phyloP scores from a whole-genome alignment of 2,329 filamentous ascomycete genomes.

The Metarhizium brunneum region DNA sequence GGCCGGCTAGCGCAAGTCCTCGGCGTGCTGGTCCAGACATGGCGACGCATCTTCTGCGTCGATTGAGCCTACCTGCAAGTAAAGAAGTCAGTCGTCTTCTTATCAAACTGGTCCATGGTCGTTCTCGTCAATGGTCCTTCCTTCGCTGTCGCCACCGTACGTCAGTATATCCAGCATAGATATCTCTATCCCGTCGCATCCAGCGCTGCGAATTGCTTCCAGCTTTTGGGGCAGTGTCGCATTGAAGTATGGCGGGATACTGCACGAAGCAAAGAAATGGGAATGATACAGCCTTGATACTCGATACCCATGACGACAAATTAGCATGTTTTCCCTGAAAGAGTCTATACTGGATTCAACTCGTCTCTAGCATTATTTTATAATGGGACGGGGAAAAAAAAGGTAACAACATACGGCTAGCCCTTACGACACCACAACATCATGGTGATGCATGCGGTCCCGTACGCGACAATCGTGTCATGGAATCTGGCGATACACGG shows the following conservation, averaged over 20 bases:
- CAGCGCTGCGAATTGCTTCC: too few species aligned
- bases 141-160: slow-evolving; percentile 45
- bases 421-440: not conserved
- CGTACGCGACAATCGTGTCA: not conserved
- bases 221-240: slow-evolving; percentile 52
- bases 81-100: too few species aligned
- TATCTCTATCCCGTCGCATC: slow-evolving; percentile 46
- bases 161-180: slow-evolving; percentile 63
- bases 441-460: not conserved
- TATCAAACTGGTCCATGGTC: slow-evolving; percentile 36
- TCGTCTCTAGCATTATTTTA: too few species aligned
- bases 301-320: not conserved
- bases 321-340: not conserved
- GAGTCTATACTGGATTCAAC: not conserved
- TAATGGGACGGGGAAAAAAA: too few species aligned
- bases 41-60: slow-evolving; percentile 50
- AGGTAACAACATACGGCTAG: not conserved
- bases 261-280: slow-evolving; percentile 46
- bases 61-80: slow-evolving; percentile 44
- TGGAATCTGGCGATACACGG: not conserved
- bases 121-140: slow-evolving; percentile 40
- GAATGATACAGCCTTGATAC: slow-evolving; percentile 20
- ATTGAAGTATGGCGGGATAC: slow-evolving; percentile 34
- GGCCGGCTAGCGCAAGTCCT: slow-evolving; percentile 54
- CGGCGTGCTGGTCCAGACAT: slow-evolving; percentile 40